Evolutionary conservation across 805 yeast species (phyloP), one percentile per base, ranked within the genome.

Genomic region (Wickerhamiella bombiphila): DNA sequence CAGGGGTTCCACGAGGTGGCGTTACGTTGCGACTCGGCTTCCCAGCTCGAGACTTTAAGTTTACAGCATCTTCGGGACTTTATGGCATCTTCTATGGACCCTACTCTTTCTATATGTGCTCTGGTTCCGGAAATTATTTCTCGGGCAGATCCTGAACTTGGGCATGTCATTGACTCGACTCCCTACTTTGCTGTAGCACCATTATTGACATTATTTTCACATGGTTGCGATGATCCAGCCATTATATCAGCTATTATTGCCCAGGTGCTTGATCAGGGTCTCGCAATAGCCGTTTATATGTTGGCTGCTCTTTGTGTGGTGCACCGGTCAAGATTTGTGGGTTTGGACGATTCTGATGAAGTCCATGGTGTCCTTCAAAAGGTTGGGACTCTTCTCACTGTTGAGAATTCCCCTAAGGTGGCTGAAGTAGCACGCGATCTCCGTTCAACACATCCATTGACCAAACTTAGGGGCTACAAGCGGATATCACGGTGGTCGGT

Each of bases 1-100:
- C 98, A 88, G 58, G 98, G 98, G 0, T 82, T 69, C 55, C 97
- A 88, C 56, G 97, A 91, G 50, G 63, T 91, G 16, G 85, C 82
- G 1, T 52, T 77, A 14, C 70, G 77, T 1, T 71, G 74, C 40
- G 55, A 58, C 16, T 35, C 48, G 29, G 45, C 48, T 37, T 36
- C 47, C 35, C 47, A 52, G 37, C 45, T 50, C 22, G 57, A 60
- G 15, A 42, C 42, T 13, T 40, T 51, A 22, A 48, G 74, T 5
- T 58, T 86, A 35, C 76, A 74, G 39, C 53, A 58, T 22, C 58
- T 91, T 31, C 64, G 97, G 34, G 98, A 88, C 57, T 91, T 74
- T 53, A 79, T 88, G 93, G 65, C 81, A 55, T 69, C 76, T 3
- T 68, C 73, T 17, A 65, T 88, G 29, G 67, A 69, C 20, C 69